Base-by-base conservation (phyloP, 177 flowering plant genomes). In the Vitis hybrid region DNA sequence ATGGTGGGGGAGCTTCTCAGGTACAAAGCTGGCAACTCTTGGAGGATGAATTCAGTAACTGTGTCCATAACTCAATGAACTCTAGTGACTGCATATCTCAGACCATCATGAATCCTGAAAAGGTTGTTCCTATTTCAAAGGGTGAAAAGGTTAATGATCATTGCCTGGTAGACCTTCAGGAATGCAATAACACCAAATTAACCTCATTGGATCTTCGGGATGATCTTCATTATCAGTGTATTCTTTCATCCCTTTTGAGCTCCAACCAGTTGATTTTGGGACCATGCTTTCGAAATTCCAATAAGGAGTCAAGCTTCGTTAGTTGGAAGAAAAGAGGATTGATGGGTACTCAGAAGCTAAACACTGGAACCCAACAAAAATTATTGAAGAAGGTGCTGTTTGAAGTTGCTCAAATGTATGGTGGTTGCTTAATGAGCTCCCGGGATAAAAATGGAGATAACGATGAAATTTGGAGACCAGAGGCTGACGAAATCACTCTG, bases 71-170 rank as follows among this genome's bases (percentile, higher is more conserved):
- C 65, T 87, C 92, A 58, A 60, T 77, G 72, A 83, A 83, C 76
- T 86, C 91, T 2, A 87, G 97, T 74, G 92, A 94, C 70, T 82
- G 89, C 56, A 79, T 89, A 62, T 94, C 97, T 67, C 91, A 90
- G 60, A 83, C 88, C 14, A 64, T 86, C 65, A 78, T 70, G 1
- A 79, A 82, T 65, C 80, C 83, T 59, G 84, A 77, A 49, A 84
- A 74, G 21, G 71, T n/a, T 13, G 29, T 58, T 31, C 57, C 74
- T 22, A 51, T 18, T 80, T 68, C 81, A 3, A 74, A 74, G 16
- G 60, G 64, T 8, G 85, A 75, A 51, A 78, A 48, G 29, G 45
- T 18, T 14, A 77, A 69, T 49, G 60, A 68, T 53, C 48, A 57
- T 19, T 26, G 29, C n/a, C 3, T 76, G 50, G 81, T 64, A 33